Base-by-base conservation (phyloP, 2,329 filamentous ascomycete genomes). In the Aspergillus sp. region DNA sequence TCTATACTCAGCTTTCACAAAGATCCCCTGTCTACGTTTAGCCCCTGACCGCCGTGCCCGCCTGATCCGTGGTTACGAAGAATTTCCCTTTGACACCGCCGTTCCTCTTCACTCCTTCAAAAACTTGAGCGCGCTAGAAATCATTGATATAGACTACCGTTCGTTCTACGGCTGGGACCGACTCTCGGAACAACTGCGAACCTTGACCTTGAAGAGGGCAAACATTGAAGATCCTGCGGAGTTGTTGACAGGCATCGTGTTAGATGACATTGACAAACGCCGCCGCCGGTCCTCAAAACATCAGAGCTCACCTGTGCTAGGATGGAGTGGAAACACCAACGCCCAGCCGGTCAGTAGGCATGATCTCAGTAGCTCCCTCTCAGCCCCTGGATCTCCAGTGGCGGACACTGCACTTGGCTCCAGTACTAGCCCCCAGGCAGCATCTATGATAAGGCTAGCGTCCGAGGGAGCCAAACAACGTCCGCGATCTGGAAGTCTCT, bases 141-240 rank as follows among this genome's bases (percentile, higher is more conserved):
- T 99, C 53, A 93, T 89, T 77, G 93, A 96, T 76, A 89, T 98
- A 71, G 95, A 99, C 75, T 97, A 96, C 72, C 87, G 95, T 61
- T 93, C 96, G 67, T 97, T 98, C 77, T 96, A 92, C 75, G 95
- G 95, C 57, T 99, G 95, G 95, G 93, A 99, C 73, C 87, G 90
- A 58, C 78, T 98, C 56, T 90, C 95, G 8, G 95, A 99, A 71
- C 93, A 97, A 73, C 79, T 99, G 61, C 88, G 92, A 59, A 96
- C 91, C 61, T 81, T 99, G 63, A 95, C 90, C 2, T 81, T 99
- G 63, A 96, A 92, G 77, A 87, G 92, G 65, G 93, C 90, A 55
- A 87, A 88, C 62, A 82, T 99, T 45, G 92, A 97, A 62, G 93
- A 99, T 69, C 91, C 91, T 3, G 88, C 89, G 17, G 95, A 98